Evolutionary conservation across 1,284 basidiomycete species (phyloP).

Genomic region (Puccinia brachypodii): DNA sequence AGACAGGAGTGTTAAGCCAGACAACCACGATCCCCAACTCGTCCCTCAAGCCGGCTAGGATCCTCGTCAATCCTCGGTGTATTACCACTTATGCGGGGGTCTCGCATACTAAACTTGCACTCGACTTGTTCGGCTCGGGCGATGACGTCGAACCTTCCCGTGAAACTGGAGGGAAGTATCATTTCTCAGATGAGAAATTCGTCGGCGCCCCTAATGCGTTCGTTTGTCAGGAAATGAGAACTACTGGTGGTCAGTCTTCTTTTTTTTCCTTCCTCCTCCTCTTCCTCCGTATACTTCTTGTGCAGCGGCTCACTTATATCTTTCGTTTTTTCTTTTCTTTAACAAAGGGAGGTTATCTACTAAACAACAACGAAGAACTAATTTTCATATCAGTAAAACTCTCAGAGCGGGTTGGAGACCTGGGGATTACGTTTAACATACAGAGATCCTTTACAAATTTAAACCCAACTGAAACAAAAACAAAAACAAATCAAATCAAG

Average conservation of each 20-base stretch:
- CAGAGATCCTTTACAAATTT: too few species aligned
- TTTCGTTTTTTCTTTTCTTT: not conserved
- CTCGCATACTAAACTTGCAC: constrained; percentile 82
- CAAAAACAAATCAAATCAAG: too few species aligned
- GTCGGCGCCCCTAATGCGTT: constrained; percentile 89
- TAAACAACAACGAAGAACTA: constrained; percentile 45
- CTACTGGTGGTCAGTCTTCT: constrained; percentile 52
- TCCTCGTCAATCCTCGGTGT: constrained; percentile 88
- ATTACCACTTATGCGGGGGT: constrained; percentile 95
- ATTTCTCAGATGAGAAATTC: constrained; percentile 75
- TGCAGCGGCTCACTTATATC: not conserved
- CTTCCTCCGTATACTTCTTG: not conserved
- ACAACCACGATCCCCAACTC: constrained; percentile 72
- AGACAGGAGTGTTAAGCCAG: constrained; percentile 58
- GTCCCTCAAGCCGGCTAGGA: constrained; percentile 78
- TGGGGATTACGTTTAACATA: constrained; percentile 39
- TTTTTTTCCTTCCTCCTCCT: not conserved
- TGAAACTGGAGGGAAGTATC: constrained; percentile 67
- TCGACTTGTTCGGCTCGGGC: constrained; percentile 80
- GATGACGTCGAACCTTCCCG: constrained; percentile 63
- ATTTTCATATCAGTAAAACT: constrained; percentile 37
- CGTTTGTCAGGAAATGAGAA: constrained; percentile 90
- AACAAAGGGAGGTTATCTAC: constrained; percentile 31
- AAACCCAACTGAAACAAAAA: too few species aligned
- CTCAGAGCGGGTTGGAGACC: constrained; percentile 44